A percentile compares a stretch with the other conserved stretches of the same genome.
phyloP scores from a whole-genome alignment of 768 basidiomycete species.

The Polyporus arcularius region DNA sequence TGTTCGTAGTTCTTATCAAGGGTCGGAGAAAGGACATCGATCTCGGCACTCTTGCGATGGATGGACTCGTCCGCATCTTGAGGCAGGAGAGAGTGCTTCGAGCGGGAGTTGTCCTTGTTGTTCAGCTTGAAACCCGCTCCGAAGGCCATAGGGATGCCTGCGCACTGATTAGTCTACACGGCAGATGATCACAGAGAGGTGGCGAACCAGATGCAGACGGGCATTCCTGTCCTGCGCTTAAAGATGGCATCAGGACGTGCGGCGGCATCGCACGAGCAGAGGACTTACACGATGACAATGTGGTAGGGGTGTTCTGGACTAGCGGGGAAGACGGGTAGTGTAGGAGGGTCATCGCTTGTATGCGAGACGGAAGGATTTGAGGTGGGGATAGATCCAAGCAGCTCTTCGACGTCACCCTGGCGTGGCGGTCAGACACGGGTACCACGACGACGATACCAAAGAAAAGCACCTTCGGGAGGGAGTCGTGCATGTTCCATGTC shows the following conservation, averaged over 20 bases:
- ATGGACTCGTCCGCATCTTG: constrained; percentile 30
- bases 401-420: constrained; percentile 73
- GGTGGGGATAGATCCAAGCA: constrained; percentile 61
- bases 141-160: constrained; percentile 77
- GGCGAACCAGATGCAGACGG: constrained; percentile 71
- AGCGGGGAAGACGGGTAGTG: constrained; percentile 48
- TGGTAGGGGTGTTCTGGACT: constrained; percentile 72
- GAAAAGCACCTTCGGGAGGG: constrained; percentile 64
- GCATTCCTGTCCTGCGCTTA: constrained; percentile 75
- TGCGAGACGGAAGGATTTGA: constrained; percentile 29
- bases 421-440: constrained; percentile 5
- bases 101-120: constrained; percentile 37
- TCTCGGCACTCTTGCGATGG: constrained; percentile 16
- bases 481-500: constrained; percentile 89
- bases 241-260: constrained; percentile 27
- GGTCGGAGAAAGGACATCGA: constrained; percentile 8
- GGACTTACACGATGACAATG: constrained; percentile 70
- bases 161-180: background rate
- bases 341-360: constrained; percentile 23
- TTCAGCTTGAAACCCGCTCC: constrained; percentile 77
- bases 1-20: constrained; percentile 21
- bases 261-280: background rate
- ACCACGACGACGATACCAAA: background rate
- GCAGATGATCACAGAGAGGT: background rate
- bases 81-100: constrained; percentile 5